Conservation (phyloP, 306 rosid genomes). For the Ziziphus jujuba region DNA sequence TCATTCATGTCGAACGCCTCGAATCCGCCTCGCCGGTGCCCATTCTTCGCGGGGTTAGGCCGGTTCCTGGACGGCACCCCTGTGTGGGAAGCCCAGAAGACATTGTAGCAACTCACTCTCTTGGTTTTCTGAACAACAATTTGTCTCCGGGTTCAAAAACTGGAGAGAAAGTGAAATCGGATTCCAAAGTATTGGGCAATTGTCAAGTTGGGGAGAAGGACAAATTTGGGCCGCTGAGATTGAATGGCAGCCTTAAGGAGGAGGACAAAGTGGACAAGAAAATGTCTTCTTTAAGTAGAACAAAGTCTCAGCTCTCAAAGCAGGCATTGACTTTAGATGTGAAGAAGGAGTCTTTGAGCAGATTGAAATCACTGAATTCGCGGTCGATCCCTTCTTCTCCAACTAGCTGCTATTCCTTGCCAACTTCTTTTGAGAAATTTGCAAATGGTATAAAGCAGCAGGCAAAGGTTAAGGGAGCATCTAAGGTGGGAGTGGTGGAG, state of each 20-base stretch:
- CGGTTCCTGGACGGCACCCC: slow-evolving; percentile 88
- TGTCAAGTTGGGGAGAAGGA: slow-evolving; percentile 43
- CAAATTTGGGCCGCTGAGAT: slow-evolving; percentile 34
- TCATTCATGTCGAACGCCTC: slow-evolving; percentile 80
- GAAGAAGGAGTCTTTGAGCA: slow-evolving; percentile 62
- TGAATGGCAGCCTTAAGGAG: slow-evolving; percentile 44
- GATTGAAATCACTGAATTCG: slow-evolving; percentile 72
- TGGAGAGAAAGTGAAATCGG: slow-evolving; percentile 44
- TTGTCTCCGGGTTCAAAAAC: slow-evolving; percentile 38
- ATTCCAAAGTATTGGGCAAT: slow-evolving; percentile 36
- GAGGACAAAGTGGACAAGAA: slow-evolving; percentile 59
- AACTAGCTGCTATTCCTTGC: slow-evolving; percentile 80
- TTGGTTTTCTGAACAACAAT: slow-evolving; percentile 57
- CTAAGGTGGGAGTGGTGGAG: slow-evolving; percentile 53
- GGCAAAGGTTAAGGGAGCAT: slow-evolving; percentile 48
- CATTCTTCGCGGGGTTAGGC: slow-evolving; percentile 85
- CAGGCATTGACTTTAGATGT: slow-evolving; percentile 45
- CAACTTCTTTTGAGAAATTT: slow-evolving; percentile 84
- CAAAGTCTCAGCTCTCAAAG: slow-evolving; percentile 53
- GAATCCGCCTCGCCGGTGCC: slow-evolving; percentile 93
- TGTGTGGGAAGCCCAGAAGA: slow-evolving; percentile 95
- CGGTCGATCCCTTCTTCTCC: slow-evolving; percentile 87
- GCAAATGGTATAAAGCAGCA: slow-evolving; percentile 73
- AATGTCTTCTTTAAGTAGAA: slow-evolving; percentile 34
- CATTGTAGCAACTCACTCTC: slow-evolving; percentile 82